Base-by-base conservation (phyloP, 331 rosid genomes). In the Prunus yedoensis region DNA sequence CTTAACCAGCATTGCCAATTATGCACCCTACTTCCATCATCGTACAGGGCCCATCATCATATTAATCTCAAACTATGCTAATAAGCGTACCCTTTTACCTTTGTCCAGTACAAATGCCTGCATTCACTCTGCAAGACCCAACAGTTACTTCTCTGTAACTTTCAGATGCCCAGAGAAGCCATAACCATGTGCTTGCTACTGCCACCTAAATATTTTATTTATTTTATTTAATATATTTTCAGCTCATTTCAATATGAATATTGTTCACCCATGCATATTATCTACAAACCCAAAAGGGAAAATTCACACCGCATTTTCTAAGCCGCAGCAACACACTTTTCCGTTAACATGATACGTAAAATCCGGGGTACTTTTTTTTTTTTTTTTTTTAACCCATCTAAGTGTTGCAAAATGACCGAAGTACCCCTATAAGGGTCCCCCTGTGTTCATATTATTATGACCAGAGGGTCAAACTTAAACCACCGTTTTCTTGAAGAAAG, bases 321-420 rank as follows among this genome's bases (percentile, higher is more conserved):
- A 25, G 58, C 43, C 74, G 74, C 64, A 59, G 56, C 59, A 20
- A 25, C 25, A 68, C 38, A 63, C 77, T 6, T 72, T 78, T 56
- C 71, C 65, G 74, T 60, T 81, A 76, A 75, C 78, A 62, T 70
- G 68, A 81, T 65, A 81, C 90, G 84, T 70, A 56, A 83, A 81
- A 64, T 75, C 79, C 84, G 79, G 86, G 84, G 75, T 21, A 38
- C 63, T 68, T 76, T 79, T 1, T 35, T 35, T 35, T 6, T 38
- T 38, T 38, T n/a, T n/a, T n/a, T n/a, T n/a, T n/a, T n/a, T n/a
- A n/a, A 38, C 43, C 9, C 43, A 38, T 38, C 43, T 38, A 38
- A 38, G 43, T 38, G 43, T 38, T 38, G 9, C 43, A 38, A 60
- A 73, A 79, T 76, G 75, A 75, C 82, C 3, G 18, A 59, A 69